Base-by-base conservation (phyloP, 441 rosid species). In the Arabidopsis lyrata region DNA sequence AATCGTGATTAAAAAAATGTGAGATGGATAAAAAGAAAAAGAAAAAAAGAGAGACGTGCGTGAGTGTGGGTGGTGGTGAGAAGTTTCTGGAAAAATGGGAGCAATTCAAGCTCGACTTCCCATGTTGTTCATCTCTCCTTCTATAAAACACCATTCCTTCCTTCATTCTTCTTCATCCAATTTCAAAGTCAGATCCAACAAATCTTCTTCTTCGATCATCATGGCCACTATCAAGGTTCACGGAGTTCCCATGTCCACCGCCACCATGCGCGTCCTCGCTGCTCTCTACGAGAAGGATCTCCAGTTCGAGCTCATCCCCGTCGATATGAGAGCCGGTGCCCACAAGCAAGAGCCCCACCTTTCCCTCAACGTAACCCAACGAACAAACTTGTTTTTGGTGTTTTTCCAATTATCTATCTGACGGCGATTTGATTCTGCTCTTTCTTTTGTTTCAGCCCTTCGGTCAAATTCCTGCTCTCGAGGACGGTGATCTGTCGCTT, bases 391-490 rank as follows among this genome's bases (percentile, higher is more conserved):
- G 3, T 29, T 5, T 39, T 32, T 14, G 2, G 7, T 20, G 50
- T 34, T 34, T 34, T 34, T 34, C 36, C 41, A 1, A 29, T 29
- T 29, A 71, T 71, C 68, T 29, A 71, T 71, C 68, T 73, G 11
- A 63, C 18, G 0, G 3, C 3, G 31, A 29, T 1, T 5, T 47
- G 0, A 32, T 57, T 57, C 4, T 16, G 1, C 4, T 63, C 1
- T 31, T 66, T 2, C 6, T 2, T 35, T 63, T 54, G 41, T 13
- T 70, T 77, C 81, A 88, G 96, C 96, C 96, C 0, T 90, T 90
- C 36, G 93, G 93, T 58, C 87, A 78, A 66, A 68, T 90, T 47
- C 96, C 96, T 36, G 90, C 85, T 50, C 74, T 86, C 39, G 83
- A 86, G 54, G 83, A 87, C 10, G 93, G 85, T 47, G 89, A 86